Evolutionary conservation across 345 rosid species (phyloP).

Genomic region (Ricinus communis): DNA sequence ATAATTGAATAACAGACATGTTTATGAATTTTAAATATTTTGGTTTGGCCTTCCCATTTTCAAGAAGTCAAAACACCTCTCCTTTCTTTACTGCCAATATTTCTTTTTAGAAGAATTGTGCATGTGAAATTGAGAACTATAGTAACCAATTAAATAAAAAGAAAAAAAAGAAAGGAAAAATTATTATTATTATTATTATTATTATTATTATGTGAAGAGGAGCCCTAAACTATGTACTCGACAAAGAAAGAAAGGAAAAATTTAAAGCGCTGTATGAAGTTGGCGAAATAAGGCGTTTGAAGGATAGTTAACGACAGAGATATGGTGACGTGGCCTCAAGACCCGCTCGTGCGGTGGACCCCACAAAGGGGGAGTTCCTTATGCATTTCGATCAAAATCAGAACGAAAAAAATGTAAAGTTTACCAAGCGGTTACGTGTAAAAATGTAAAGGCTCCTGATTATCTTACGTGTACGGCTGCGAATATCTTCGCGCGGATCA

Average conservation of each 20-base stretch:
- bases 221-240: too few species aligned
- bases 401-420: conserved; percentile 1
- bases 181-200: too few species aligned
- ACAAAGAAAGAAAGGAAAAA: neutral
- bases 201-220: too few species aligned
- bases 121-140: too few species aligned
- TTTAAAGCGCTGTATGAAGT: neutral
- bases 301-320: conserved; percentile 46
- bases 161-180: too few species aligned
- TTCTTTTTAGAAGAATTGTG: too few species aligned
- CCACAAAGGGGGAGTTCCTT: neutral
- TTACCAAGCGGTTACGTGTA: conserved; percentile 30
- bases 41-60: neutral
- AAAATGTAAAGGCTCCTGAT: neutral
- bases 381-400: neutral
- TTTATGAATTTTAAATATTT: too few species aligned
- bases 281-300: neutral
- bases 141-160: too few species aligned
- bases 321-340: conserved; percentile 48
- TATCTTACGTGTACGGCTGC: conserved; percentile 33
- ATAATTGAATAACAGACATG: too few species aligned
- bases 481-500: conserved; percentile 1
- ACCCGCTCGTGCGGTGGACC: conserved; percentile 68
- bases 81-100: neutral
- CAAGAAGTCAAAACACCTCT: conserved; percentile 7